A percentile compares a stretch with the other conserved stretches of the same genome.
Evolutionary conservation across 148 eudicot species (phyloP).

Genomic region (Nepenthes mirabilis): DNA sequence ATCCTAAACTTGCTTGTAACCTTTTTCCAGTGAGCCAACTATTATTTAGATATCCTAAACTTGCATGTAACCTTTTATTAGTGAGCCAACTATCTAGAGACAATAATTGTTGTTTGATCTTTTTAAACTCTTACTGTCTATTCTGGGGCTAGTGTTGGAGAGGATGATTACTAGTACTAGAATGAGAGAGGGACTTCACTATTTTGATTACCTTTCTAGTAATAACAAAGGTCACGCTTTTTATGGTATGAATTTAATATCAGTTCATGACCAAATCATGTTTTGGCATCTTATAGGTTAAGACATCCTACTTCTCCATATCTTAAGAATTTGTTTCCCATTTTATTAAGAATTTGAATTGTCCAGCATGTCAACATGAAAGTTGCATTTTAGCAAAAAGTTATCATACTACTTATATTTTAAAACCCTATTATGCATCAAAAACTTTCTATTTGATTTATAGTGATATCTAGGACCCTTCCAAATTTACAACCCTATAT

Average conservation of each 20-base stretch:
- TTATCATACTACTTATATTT: neutral
- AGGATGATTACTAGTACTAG: slow-evolving; percentile 6
- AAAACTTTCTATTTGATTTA: neutral
- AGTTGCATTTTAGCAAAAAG: neutral
- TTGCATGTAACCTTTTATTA: neutral
- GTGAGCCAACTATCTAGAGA: slow-evolving; percentile 5
- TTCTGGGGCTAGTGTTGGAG: slow-evolving; percentile 5
- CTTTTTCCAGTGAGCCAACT: too few species aligned
- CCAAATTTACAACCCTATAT: neutral
- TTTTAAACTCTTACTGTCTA: neutral
- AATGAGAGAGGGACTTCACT: slow-evolving; percentile 4
- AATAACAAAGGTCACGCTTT: neutral
- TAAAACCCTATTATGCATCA: neutral
- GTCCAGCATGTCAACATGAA: neutral
- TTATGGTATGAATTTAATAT: neutral
- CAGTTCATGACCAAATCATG: neutral
- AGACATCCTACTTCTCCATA: neutral
- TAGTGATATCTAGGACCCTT: slow-evolving; percentile 1
- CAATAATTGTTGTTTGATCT: neutral
- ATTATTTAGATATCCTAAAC: neutral
- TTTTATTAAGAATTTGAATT: neutral
- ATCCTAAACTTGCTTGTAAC: too few species aligned
- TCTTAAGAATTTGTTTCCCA: neutral
- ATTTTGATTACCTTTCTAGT: neutral
- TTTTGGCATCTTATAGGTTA: neutral